These are phyloP conservation scores for Glycine tomentella DNA, from an alignment of 306 rosid species.

Conservation along the genomic window DNA sequence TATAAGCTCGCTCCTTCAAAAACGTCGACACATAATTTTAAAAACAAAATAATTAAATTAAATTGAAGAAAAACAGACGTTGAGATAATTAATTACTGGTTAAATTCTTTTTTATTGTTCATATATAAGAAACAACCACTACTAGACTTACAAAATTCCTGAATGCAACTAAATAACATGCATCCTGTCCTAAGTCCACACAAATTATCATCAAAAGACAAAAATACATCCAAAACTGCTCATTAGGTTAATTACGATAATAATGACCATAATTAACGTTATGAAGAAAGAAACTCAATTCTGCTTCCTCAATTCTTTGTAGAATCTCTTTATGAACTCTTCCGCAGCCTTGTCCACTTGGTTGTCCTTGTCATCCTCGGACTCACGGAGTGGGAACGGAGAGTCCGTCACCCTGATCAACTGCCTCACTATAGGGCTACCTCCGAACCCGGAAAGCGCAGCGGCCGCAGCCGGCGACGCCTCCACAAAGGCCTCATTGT, in stretches of 20 bases:
- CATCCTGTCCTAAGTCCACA: slow-evolving; percentile 15
- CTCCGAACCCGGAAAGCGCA: too few relatives aligned
- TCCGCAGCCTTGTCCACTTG: slow-evolving; percentile 86
- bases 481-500: slow-evolving; percentile 26
- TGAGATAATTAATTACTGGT: not conserved
- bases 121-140: not conserved
- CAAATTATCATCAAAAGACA: too few relatives aligned
- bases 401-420: slow-evolving; percentile 88
- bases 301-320: slow-evolving; percentile 66
- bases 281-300: not conserved
- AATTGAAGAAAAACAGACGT: not conserved
- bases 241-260: not conserved
- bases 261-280: too few relatives aligned
- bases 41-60: not conserved
- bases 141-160: slow-evolving; percentile 28
- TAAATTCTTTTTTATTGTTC: not conserved
- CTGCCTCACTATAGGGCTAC: slow-evolving; percentile 62
- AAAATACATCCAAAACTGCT: slow-evolving; percentile 38
- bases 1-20: not conserved
- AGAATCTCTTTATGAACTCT: slow-evolving; percentile 80
- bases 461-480: slow-evolving; percentile 50
- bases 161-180: slow-evolving; percentile 32
- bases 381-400: slow-evolving; percentile 71
- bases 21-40: not conserved
- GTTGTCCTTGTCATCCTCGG: slow-evolving; percentile 52